Evolutionary conservation across 805 yeast species (phyloP).

Genomic region (Priceomyces castillae): DNA sequence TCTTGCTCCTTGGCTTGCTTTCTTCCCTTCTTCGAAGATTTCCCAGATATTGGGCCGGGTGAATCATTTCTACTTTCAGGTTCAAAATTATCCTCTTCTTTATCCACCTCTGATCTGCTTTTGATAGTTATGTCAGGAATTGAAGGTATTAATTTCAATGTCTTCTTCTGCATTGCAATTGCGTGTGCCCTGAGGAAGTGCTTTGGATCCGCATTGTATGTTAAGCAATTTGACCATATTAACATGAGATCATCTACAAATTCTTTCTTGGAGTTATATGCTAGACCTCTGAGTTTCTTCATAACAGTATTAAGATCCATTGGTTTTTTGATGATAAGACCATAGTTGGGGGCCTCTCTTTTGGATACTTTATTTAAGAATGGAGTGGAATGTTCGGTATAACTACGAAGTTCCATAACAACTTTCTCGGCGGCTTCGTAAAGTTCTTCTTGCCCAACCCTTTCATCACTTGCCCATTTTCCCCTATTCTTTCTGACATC

Average conservation of each 20-base stretch:
- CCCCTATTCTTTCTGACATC: conserved; percentile 95
- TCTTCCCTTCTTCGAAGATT: conserved; percentile 40
- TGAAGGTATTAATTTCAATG: conserved; percentile 68
- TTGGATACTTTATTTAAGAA: conserved; percentile 94
- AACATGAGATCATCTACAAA: conserved; percentile 95
- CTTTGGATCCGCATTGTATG: conserved; percentile 91
- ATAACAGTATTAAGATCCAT: conserved; percentile 96
- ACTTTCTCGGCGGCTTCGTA: conserved; percentile 98
- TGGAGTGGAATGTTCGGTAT: conserved; percentile 95
- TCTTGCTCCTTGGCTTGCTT: conserved; percentile 34
- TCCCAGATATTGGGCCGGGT: conserved; percentile 29
- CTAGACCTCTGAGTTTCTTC: conserved; percentile 80
- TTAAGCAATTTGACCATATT: conserved; percentile 91
- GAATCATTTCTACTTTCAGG: conserved; percentile 21
- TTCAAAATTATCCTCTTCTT: conserved; percentile 47
- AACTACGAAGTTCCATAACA: conserved; percentile 81
- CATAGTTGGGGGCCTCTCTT: conserved; percentile 96
- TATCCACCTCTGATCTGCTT: conserved; percentile 68
- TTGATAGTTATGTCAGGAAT: conserved; percentile 87
- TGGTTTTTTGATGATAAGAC: conserved; percentile 83
- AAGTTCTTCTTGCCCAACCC: conserved; percentile 94
- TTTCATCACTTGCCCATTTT: conserved; percentile 95
- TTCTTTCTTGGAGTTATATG: conserved; percentile 78
- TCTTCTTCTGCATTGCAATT: conserved; percentile 90
- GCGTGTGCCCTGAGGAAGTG: conserved; percentile 92